Percentiles rank a stretch among this genome's conserved stretches.
Conservation (phyloP, 2,329 filamentous ascomycete species). For the Talaromyces sp. region DNA sequence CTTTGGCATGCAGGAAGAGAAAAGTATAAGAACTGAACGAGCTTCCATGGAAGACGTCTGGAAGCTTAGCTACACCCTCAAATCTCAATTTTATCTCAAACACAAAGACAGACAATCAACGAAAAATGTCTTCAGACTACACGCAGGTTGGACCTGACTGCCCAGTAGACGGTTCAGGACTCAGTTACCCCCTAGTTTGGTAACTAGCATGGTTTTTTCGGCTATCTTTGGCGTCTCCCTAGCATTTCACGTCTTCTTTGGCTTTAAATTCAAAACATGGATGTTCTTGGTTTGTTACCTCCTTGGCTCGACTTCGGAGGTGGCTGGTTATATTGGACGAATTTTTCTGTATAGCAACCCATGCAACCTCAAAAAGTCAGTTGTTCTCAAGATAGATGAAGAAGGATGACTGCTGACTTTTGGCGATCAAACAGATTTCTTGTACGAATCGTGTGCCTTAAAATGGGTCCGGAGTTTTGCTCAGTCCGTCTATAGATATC, state of each 20-base stretch:
- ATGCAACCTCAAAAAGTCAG: neutral
- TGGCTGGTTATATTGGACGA: conserved; percentile 1
- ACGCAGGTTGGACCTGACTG: neutral
- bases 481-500: neutral
- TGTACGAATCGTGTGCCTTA: conserved; percentile 2
- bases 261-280: neutral
- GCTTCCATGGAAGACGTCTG: neutral
- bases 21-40: neutral
- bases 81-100: neutral
- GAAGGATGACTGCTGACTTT: neutral
- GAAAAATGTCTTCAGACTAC: neutral
- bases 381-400: neutral
- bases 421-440: neutral
- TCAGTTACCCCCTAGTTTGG: neutral
- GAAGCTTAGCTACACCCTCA: neutral
- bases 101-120: neutral
- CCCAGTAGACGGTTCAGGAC: neutral
- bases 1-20: neutral
- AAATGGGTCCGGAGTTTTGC: neutral
- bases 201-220: neutral
- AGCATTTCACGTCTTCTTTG: neutral
- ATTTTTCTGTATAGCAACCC: conserved; percentile 1
- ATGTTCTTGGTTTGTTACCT: neutral
- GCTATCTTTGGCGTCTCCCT: neutral
- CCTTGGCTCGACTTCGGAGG: neutral